Conservation (phyloP, 805 yeast species). For the Clavispora fructus region DNA sequence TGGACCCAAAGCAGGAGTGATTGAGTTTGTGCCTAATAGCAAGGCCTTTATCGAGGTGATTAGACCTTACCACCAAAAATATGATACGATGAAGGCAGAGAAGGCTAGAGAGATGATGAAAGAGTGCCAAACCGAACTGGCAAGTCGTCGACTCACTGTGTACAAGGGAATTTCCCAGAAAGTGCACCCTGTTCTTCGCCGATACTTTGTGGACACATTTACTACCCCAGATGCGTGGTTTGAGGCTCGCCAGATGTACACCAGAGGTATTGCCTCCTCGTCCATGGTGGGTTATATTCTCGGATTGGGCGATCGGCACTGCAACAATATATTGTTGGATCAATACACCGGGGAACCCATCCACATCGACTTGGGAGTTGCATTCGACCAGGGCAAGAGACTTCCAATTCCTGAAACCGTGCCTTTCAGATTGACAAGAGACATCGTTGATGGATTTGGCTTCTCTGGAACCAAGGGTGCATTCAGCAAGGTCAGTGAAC, state of each 20-base stretch:
- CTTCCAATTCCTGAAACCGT: conserved; percentile 88
- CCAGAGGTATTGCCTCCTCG: conserved; percentile 74
- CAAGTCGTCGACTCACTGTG: conserved; percentile 36
- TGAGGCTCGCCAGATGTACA: conserved; percentile 54
- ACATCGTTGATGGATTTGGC: conserved; percentile 91
- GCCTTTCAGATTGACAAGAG: conserved; percentile 88
- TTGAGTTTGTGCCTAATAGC: conserved; percentile 84
- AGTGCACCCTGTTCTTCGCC: conserved; percentile 62
- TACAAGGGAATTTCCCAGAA: conserved; percentile 45
- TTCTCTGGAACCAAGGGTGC: conserved; percentile 77
- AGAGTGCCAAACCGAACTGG: conserved; percentile 43
- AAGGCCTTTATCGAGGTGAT: conserved; percentile 65
- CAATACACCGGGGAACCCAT: conserved; percentile 81
- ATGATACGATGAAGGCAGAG: conserved; percentile 44
- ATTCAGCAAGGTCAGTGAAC: conserved; percentile 68
- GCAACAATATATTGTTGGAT: conserved; percentile 86
- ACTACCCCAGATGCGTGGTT: conserved; percentile 72
- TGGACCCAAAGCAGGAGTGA: conserved; percentile 81
- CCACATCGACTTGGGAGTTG: conserved; percentile 94
- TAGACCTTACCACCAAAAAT: conserved; percentile 51
- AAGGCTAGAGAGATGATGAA: conserved; percentile 65
- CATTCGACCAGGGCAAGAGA: conserved; percentile 88
- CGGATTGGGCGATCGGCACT: conserved; percentile 94
- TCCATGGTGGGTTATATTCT: conserved; percentile 84
- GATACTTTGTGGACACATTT: conserved; percentile 67